Conservation (phyloP, 2,329 filamentous ascomycete species). For the Aspergillus ochraceus region DNA sequence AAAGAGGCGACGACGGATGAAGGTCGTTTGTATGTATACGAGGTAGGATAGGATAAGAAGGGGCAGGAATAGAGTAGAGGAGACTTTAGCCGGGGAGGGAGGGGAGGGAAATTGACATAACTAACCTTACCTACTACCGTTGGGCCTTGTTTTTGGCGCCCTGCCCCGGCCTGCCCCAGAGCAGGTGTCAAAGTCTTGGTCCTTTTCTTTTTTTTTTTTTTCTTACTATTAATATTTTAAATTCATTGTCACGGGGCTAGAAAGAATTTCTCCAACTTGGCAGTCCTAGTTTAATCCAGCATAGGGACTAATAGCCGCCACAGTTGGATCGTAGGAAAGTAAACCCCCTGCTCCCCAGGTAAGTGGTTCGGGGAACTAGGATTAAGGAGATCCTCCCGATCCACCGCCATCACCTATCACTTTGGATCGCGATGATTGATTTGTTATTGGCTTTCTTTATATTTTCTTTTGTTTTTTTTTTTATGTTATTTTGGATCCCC, state of each 20-base stretch:
- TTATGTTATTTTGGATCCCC: neutral
- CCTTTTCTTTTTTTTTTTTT: neutral
- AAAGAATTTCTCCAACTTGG: slow-evolving; percentile 3
- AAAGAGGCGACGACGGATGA: neutral
- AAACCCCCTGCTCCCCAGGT: slow-evolving; percentile 15
- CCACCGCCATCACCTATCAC: slow-evolving; percentile 11
- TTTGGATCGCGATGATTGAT: neutral
- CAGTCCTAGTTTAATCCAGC: slow-evolving; percentile 1
- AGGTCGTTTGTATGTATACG: neutral
- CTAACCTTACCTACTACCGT: neutral
- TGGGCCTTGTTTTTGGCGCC: slow-evolving; percentile 7
- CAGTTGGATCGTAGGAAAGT: slow-evolving; percentile 7
- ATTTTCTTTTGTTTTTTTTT: neutral
- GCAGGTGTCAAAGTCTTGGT: neutral
- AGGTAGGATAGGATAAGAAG: neutral
- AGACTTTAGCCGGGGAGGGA: neutral
- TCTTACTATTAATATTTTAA: neutral
- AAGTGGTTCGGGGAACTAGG: slow-evolving; percentile 18
- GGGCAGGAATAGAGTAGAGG: neutral
- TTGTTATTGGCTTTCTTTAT: neutral
- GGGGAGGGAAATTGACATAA: neutral
- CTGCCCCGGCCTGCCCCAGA: neutral
- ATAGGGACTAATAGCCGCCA: slow-evolving; percentile 13
- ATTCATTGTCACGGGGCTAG: slow-evolving; percentile 10
- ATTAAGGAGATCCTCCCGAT: slow-evolving; percentile 18